phyloP scores from a whole-genome alignment of 768 basidiomycete species.

The Calvatia gigantea region DNA sequence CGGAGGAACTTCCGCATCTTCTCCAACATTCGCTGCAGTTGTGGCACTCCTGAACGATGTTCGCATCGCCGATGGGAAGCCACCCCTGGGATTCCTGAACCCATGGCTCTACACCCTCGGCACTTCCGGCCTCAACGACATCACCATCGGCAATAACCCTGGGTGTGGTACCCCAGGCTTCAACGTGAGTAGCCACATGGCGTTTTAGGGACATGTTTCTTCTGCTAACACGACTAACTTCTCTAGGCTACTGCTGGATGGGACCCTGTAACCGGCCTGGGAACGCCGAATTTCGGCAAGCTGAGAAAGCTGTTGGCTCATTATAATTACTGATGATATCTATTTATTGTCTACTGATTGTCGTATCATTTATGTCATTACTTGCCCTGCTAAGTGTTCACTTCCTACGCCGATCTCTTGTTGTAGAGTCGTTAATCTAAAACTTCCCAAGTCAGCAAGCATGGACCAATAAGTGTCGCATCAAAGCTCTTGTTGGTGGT shows the following conservation, averaged over 20 bases:
- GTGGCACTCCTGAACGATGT: conserved; percentile 66
- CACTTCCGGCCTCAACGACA: conserved; percentile 47
- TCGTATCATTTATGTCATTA: too few species aligned
- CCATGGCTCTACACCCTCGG: conserved; percentile 52
- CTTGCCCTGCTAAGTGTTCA: too few species aligned
- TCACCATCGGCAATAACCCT: conserved; percentile 52
- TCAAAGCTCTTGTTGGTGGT: too few species aligned
- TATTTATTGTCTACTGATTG: not conserved
- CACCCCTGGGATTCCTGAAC: conserved; percentile 64
- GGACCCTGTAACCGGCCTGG: conserved; percentile 63
- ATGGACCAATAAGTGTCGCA: too few species aligned
- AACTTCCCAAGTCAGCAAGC: too few species aligned
- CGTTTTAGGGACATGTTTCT: not conserved
- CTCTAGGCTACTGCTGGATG: conserved; percentile 42
- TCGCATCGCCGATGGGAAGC: conserved; percentile 37
- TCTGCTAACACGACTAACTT: not conserved
- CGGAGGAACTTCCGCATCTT: conserved; percentile 62
- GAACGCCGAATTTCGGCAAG: conserved; percentile 56
- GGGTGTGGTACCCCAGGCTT: conserved; percentile 66
- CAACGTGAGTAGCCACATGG: conserved; percentile 40
- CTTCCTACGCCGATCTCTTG: too few species aligned
- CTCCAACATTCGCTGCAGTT: conserved; percentile 63
- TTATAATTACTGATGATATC: not conserved
- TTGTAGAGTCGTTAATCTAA: too few species aligned
- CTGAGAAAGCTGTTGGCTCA: conserved; percentile 34